Evolutionary conservation across 257 asterid species (phyloP), one percentile per base, ranked within the genome.

Genomic region (Datura wrightii): DNA sequence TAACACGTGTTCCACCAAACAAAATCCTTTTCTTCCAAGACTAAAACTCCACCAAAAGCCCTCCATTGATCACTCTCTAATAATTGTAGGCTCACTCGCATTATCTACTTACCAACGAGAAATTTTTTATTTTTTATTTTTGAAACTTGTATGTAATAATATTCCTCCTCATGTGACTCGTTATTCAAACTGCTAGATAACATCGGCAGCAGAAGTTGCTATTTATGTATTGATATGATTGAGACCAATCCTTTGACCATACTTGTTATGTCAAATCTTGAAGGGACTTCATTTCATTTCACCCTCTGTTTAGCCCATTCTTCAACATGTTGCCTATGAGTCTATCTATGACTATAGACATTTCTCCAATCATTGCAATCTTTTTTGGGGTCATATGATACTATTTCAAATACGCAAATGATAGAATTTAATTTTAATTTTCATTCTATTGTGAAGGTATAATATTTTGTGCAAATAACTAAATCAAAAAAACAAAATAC

Each of bases 1-100:
- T 85, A 86, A 82, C 88, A 84, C 86, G 82, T 87, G 78, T 71
- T 71, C 56, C 79, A 44, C 79, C 79, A 44, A 71, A 82, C 31
- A 39, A 81, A 87, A 70, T 59, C 81, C 84, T 13, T 87, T 88
- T 70, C 88, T 88, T 87, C 69, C 46, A 86, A 86, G 88, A 86
- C 86, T 86, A 5, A 66, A 89, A 89, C 89, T 87, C 89, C 84
- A 85, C 78, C 63, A 56, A 41, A 13, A n/a, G 19, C 48, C 72
- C 63, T 3, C 81, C 88, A 44, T 84, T 72, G 83, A 84, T 83
- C 83, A 81, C 79, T 81, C 53, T 58, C 58, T 8, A 44, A 53
- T 71, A 46, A 80, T 63, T 83, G 79, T 70, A 16, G 83, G 53
- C 54, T 79, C 46, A 46, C 84, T 83, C 82, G 60, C 60, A 71